phyloP scores from a whole-genome alignment of 2,329 filamentous ascomycete genomes.

The Hirsutella thompsonii region DNA sequence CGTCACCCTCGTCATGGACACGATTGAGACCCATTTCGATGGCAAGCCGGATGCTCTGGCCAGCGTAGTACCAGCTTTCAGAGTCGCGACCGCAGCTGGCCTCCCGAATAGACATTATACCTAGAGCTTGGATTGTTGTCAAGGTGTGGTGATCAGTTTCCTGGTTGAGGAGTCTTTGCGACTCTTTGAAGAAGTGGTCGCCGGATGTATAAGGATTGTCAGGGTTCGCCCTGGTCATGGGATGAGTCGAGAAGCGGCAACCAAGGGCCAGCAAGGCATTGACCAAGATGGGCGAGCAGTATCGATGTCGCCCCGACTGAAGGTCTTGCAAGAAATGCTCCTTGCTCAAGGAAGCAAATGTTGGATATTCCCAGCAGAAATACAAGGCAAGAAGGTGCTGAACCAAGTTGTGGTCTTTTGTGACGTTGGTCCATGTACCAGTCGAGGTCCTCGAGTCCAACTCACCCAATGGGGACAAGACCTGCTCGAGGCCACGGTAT shows the following conservation, averaged over 20 bases:
- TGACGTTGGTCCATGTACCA: slow-evolving; percentile 48
- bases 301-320: slow-evolving; percentile 43
- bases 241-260: slow-evolving; percentile 55
- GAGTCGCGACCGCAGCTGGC: slow-evolving; percentile 61
- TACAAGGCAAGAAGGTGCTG: slow-evolving; percentile 53
- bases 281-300: slow-evolving; percentile 54
- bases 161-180: slow-evolving; percentile 44
- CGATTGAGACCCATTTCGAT: slow-evolving; percentile 60
- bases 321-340: slow-evolving; percentile 60
- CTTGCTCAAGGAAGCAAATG: slow-evolving; percentile 59
- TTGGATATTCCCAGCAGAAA: slow-evolving; percentile 67
- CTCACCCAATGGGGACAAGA: slow-evolving; percentile 32
- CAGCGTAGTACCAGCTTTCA: slow-evolving; percentile 59
- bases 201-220: slow-evolving; percentile 52
- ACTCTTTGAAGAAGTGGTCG: slow-evolving; percentile 63
- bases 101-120: slow-evolving; percentile 64
- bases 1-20: slow-evolving; percentile 31
- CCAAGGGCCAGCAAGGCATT: slow-evolving; percentile 54
- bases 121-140: slow-evolving; percentile 62
- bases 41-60: slow-evolving; percentile 58
- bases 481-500: slow-evolving; percentile 30
- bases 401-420: slow-evolving; percentile 42
- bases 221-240: slow-evolving; percentile 48
- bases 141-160: slow-evolving; percentile 47
- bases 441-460: slow-evolving; percentile 29